phyloP scores from a whole-genome alignment of 768 basidiomycete species.

The Lentinula aciculospora region DNA sequence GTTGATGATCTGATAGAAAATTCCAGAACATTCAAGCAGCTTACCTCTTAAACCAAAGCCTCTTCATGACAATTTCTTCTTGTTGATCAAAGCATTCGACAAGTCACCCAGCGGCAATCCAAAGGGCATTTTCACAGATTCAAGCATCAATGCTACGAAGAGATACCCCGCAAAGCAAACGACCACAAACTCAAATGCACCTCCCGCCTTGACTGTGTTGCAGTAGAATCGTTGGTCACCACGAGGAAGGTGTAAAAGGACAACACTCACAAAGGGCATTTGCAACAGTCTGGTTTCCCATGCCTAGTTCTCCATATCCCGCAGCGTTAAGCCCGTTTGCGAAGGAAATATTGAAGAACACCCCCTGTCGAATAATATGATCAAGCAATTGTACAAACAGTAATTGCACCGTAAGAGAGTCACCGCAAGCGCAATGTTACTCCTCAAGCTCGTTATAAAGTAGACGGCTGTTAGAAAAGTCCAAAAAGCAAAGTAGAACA shows the following conservation, averaged over 20 bases:
- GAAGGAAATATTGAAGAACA: slow-evolving; percentile 3
- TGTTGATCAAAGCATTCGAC: background rate
- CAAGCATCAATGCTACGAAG: background rate
- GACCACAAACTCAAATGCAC: slow-evolving; percentile 3
- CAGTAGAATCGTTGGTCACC: background rate
- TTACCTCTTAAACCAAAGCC: too few species aligned
- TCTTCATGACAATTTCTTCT: background rate
- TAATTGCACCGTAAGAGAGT: background rate
- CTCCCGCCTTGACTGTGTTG: slow-evolving; percentile 5
- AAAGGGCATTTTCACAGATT: slow-evolving; percentile 1
- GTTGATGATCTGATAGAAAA: too few species aligned
- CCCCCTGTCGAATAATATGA: background rate
- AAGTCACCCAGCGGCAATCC: slow-evolving; percentile 1
- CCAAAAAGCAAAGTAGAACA: slow-evolving; percentile 8
- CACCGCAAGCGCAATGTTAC: background rate
- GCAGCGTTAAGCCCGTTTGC: background rate
- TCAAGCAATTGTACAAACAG: background rate
- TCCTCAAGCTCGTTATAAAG: slow-evolving; percentile 3
- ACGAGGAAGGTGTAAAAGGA: background rate
- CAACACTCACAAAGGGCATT: background rate
- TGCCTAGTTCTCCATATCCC: background rate
- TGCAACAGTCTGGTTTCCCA: background rate
- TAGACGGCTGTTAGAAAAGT: background rate
- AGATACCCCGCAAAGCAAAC: background rate
- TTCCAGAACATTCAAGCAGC: too few species aligned